Base-by-base conservation (phyloP, 192 early-diverging fungal genomes). In the Entomortierella lignicola region DNA sequence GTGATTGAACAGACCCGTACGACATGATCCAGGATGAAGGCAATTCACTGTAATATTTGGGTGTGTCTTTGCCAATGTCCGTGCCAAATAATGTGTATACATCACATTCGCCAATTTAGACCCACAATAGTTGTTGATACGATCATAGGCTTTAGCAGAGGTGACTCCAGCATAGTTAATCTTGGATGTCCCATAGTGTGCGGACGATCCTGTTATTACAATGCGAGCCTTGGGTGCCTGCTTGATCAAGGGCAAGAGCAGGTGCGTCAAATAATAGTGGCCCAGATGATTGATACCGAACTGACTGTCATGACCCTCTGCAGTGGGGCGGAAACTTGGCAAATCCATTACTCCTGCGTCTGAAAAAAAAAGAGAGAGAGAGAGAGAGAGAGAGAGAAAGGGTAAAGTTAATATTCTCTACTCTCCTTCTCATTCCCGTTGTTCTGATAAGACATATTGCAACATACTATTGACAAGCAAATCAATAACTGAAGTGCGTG, bases 291-390 rank as follows among this genome's bases (percentile, higher is more conserved):
- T 79, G 48, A 79, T 79, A 8, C 67, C 75, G 43, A 79, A 79
- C 26, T 79, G 75, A 32, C 75, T 79, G 44, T 79, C 75, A 27
- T 69, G 61, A 1, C 75, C 75, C n/a, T 79, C 75, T 0, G 50
- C 75, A 15, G 67, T 79, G 2, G 75, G 75, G 30, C 68, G 39
- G 52, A 79, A 79, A 8, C 17, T 65, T 44, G 66, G 75, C 12
- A 79, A 26, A 29, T 63, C 75, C 75, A 79, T 79, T 23, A 79
- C 75, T 4, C 75, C 75, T 11, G 75, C 75, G 12, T 79, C 75
- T 79, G 60, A 11, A 21, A 43, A 39, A 34, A 41, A 52, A 8
- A 31, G 12, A n/a, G 59, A 27, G 50, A 53, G 20, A 23, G 0
- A 55, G 2, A 4, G n/a, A 0, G 8, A 29, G 12, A 52, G 7